phyloP scores from a whole-genome alignment of 345 rosid genomes.

The Gossypium turneri region DNA sequence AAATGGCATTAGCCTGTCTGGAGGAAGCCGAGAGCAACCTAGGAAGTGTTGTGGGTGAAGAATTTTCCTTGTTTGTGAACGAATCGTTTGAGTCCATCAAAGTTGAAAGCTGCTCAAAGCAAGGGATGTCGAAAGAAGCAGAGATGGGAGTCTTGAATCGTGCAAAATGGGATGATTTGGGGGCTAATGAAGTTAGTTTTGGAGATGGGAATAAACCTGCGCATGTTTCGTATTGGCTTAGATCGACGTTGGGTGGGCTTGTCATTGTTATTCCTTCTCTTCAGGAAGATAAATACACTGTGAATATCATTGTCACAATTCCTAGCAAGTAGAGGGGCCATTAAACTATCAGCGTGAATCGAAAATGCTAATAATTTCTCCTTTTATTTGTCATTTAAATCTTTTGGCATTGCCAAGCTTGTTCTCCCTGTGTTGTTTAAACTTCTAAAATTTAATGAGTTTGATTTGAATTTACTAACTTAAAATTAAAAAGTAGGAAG shows the following conservation, averaged over 20 bases:
- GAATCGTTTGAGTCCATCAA: slow-evolving; percentile 31
- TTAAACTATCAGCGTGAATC: too few species aligned
- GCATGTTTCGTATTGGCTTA: slow-evolving; percentile 50
- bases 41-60: slow-evolving; percentile 16
- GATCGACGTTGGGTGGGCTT: slow-evolving; percentile 33
- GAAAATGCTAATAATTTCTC: background rate
- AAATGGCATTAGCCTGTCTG: slow-evolving; percentile 28
- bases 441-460: too few species aligned
- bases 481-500: too few species aligned
- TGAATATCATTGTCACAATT: slow-evolving; percentile 35
- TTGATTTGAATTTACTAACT: too few species aligned
- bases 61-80: slow-evolving; percentile 39
- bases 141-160: background rate
- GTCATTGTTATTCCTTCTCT: slow-evolving; percentile 32
- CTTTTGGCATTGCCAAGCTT: too few species aligned
- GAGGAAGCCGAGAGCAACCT: slow-evolving; percentile 33
- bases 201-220: slow-evolving; percentile 32
- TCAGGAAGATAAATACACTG: background rate
- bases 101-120: slow-evolving; percentile 31
- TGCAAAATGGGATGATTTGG: slow-evolving; percentile 36
- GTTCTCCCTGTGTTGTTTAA: too few species aligned
- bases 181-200: slow-evolving; percentile 32
- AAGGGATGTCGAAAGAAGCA: slow-evolving; percentile 8
- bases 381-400: background rate
- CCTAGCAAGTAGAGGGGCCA: slow-evolving; percentile 14